A percentile compares a stretch with the other conserved stretches of the same genome.
Evolutionary conservation across 352 stramenopile species (phyloP).

Genomic region (Elongisporangium anandrum): DNA sequence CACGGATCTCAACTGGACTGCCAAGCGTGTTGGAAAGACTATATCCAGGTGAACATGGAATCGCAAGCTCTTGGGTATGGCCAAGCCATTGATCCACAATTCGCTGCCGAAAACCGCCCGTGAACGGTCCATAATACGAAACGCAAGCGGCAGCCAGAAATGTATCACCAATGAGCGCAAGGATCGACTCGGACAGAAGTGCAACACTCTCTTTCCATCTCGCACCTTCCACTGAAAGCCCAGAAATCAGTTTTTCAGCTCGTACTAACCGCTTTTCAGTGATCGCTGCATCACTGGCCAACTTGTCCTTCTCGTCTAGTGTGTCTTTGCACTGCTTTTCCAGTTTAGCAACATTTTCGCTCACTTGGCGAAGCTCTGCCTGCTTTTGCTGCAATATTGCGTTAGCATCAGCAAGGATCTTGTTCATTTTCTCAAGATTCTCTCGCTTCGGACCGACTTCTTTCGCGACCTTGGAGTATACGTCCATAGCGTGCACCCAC

Average conservation of each 20-base stretch:
- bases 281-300: conserved; percentile 81
- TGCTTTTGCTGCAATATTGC: conserved; percentile 84
- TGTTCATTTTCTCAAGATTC: conserved; percentile 90
- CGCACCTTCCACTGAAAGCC: conserved; percentile 87
- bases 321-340: conserved; percentile 90
- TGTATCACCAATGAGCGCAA: conserved; percentile 87
- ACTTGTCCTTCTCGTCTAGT: conserved; percentile 88
- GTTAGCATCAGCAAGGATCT: conserved; percentile 87
- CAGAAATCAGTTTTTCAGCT: conserved; percentile 90
- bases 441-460: conserved; percentile 92
- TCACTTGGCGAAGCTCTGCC: conserved; percentile 84
- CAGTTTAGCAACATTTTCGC: conserved; percentile 85
- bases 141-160: conserved; percentile 92
- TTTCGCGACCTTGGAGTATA: conserved; percentile 94
- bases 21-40: conserved; percentile 77
- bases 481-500: conserved; percentile 94
- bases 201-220: conserved; percentile 91
- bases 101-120: conserved; percentile 73
- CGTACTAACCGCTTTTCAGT: conserved; percentile 88
- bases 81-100: conserved; percentile 77
- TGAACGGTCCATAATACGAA: conserved; percentile 94
- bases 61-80: conserved; percentile 51
- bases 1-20: conserved; percentile 88
- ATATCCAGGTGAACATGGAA: conserved; percentile 74
- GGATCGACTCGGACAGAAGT: conserved; percentile 69